Evolutionary conservation across 106 monocot species (phyloP), one percentile per base, ranked within the genome.

Genomic region (Alisma plantagoaquatica): DNA sequence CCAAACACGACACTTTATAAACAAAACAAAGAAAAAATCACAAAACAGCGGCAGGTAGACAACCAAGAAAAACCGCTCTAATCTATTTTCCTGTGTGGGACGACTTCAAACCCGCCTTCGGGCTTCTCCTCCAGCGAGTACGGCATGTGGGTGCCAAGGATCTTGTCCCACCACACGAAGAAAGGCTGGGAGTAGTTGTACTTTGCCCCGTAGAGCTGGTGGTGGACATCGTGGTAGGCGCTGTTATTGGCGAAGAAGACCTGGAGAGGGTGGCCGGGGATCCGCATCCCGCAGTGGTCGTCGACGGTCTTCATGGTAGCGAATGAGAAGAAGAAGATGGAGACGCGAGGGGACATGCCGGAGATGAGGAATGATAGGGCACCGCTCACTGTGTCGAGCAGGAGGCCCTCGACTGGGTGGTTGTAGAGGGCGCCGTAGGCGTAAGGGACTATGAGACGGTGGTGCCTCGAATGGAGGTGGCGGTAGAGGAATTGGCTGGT

Each of bases 191-290:
- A 58, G 33, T 70, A 70, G 30, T 76, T 76, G 56, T 66, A 75
- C 33, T 80, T 80, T 57, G 19, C 56, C 14, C 79, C 75, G 29
- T 67, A 70, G 25, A 80, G 70, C 35, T 80, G 79, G 44, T 80
- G 79, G 31, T 80, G 74, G 41, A 75, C 22, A 41, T 80, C 79
- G 50, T 80, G 79, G 32, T 80, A 80, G 24, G 79, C 79, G n/a
- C 56, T 71, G 57, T 80, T 80, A 53, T 80, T 80, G 0, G 43
- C 31, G 75, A 80, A 80, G n/a, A 80, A 41, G 15, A 67, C 2
- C 27, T 80, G 79, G 8, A 80, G 29, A 11, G 56, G 1, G 38
- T 80, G 70, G 10, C 79, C 70, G 15, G 79, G 79, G n/a, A 80
- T 33, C 70, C 75, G 66, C 19, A 75, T 29, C 1, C 79, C 75